Evolutionary conservation across 805 yeast genomes (phyloP), one percentile per base, ranked within the genome.

Genomic region (Spathaspora boniae): DNA sequence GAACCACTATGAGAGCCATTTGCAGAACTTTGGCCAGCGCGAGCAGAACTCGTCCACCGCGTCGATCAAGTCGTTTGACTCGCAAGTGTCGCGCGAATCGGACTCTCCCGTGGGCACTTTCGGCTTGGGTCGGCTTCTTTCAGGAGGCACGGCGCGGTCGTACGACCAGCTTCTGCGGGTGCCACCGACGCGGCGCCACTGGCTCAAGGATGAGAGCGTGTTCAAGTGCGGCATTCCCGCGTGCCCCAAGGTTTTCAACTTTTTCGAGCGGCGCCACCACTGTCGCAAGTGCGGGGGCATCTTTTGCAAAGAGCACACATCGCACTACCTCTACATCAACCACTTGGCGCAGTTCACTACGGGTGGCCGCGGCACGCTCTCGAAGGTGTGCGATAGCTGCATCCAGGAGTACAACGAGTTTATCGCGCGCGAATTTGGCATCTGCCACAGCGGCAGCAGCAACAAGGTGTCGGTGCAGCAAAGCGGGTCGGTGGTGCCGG

Each of bases 201-300:
- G 93, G 93, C 67, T 80, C 34, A 78, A 86, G 17, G 95, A 91
- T 58, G 72, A 72, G 30, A 54, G 75, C 15, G 76, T 84, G 24
- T 57, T 67, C 31, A 68, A 73, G 33, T 91, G 98, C 56, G 70
- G 75, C 9, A 70, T 72, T 16, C 43, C 51, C 4, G 6, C 39
- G 17, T 91, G 98, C 60, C 64, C 70, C 34, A 76, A 72, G 48
- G 53, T 68, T 12, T 89, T 91, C 62, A 81, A 88, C 24, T 80
- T 80, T 48, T 82, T 79, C 65, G 96, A 74, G 55, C 74, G 89
- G 48, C 72, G 80, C 44, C 95, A 85, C 53, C 95, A 85, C 62
- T 85, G 95, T 54, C 74, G 95, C 36, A 80, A 81, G 53, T 85
- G 95, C 57, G 95, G 95, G 24, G 86, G 83, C 26, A 75, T 85